A percentile compares a stretch with the other conserved stretches of the same genome.
Conservation (phyloP, 164 flowering plant species). For the Vitis riparia region DNA sequence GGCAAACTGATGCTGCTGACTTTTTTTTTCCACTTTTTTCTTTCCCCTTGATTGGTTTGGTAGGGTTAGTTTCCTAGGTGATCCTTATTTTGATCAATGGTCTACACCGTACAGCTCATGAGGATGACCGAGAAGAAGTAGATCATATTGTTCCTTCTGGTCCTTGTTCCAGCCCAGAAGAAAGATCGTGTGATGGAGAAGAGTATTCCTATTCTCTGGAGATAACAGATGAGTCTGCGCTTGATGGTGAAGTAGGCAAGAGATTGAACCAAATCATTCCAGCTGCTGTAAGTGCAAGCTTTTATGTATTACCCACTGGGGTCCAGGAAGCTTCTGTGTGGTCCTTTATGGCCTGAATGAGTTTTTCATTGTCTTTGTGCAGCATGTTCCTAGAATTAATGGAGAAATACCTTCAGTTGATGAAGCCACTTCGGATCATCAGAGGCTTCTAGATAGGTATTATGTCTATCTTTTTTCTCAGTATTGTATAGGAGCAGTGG, state of each 20-base stretch:
- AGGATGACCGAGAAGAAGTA: constrained; percentile 38
- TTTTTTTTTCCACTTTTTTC: not conserved
- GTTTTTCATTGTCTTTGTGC: constrained; percentile 17
- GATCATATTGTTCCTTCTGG: constrained; percentile 46
- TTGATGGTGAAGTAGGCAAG: constrained; percentile 83
- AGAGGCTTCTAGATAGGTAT: constrained; percentile 87
- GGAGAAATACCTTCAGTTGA: constrained; percentile 95
- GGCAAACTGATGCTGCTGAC: not conserved
- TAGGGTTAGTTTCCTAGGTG: no score
- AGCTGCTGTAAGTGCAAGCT: constrained; percentile 64
- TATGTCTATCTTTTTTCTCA: not conserved
- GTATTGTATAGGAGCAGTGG: not conserved
- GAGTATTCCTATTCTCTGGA: constrained; percentile 54
- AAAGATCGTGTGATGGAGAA: constrained; percentile 47
- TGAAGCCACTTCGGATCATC: constrained; percentile 94
- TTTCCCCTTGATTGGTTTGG: not conserved
- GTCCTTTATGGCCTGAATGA: not conserved
- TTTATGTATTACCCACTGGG: no score
- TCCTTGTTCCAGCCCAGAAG: constrained; percentile 68
- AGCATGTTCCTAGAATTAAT: constrained; percentile 95
- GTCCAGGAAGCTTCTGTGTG: no score
- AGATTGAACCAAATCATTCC: constrained; percentile 75
- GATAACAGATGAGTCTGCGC: constrained; percentile 52
- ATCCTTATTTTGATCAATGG: no score
- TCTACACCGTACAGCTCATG: constrained; percentile 38